Base-by-base conservation (phyloP, 192 early-diverging fungal species). In the Chytriomyces confervae region DNA sequence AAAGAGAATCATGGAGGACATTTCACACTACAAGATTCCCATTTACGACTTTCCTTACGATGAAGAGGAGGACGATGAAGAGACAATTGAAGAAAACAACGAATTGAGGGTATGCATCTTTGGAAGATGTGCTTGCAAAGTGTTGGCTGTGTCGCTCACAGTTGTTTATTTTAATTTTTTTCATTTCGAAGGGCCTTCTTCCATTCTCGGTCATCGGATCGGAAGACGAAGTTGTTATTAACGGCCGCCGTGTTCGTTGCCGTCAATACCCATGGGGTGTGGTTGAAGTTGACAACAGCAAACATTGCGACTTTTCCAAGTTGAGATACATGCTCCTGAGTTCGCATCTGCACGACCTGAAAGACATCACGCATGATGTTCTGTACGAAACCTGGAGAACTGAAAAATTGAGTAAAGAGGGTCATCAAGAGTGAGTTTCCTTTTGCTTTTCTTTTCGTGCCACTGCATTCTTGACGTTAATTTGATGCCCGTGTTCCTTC, bases 11-110 rank as follows among this genome's bases (percentile, higher is more conserved):
- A 98, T 98, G 96, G 92, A 97, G 80, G 98, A 99, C 83, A 97
- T 99, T 87, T 89, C 91, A 9, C 89, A 94, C 81, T 95, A 96
- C 86, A 90, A 94, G 68, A 98, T 99, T 77, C 96, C 96, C 47
- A 95, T 98, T 79, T 99, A 97, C 87, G 95, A 94, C 85, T 99
- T 99, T 87, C 98, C 98, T 62, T 92, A 92, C 76, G 92, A 97
- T 68, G 91, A 92, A 24, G 97, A 99, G 73, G 96, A 97, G 77
- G 97, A 97, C 81, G 98, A 98, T 77, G 97, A 99, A 83, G 98
- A 99, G 79, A 97, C 94, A 2, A 90, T 95, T 62, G 98, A 99
- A 82, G 97, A 99, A 85, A 99, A 98, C 87, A 91, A 94, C 66
- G 96, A 97, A 86, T 88, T 99, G 72, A 87, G 96, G 76, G 87